phyloP scores from a whole-genome alignment of 2,329 filamentous ascomycete genomes.

The Colletotrichum sp. region DNA sequence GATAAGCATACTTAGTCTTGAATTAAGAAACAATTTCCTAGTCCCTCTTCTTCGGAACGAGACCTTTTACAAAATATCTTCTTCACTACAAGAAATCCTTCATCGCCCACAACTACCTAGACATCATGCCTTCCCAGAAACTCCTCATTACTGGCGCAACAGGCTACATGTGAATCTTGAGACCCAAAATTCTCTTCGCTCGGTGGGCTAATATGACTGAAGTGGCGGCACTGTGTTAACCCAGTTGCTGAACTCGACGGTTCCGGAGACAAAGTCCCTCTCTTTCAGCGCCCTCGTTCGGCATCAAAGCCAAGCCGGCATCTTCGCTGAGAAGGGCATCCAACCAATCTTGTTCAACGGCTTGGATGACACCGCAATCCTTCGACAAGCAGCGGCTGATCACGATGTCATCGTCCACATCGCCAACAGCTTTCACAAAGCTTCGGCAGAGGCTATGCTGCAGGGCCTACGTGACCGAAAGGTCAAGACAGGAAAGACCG shows the following conservation, averaged over 20 bases:
- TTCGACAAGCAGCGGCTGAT: not conserved
- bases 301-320: not conserved
- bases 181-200: no score
- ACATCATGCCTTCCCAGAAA: not conserved
- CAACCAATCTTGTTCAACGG: rapidly evolving
- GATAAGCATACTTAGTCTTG: not conserved
- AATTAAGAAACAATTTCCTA: no score
- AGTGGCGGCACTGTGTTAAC: not conserved
- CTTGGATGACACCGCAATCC: rapidly evolving
- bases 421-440: not conserved
- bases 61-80: not conserved
- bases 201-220: rapidly evolving
- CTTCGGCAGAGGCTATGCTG: no score
- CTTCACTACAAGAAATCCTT: not conserved
- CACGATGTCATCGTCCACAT: not conserved
- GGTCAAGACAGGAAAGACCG: no score
- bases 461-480: no score
- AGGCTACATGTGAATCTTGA: no score
- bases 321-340: not conserved
- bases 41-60: not conserved
- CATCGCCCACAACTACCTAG: not conserved
- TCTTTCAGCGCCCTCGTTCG: not conserved
- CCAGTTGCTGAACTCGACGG: not conserved
- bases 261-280: rapidly evolving
- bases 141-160: not conserved